Percentiles rank a stretch among this genome's conserved stretches.
Conservation (phyloP, 148 eudicot genomes). For the Tetragonia tetragonoides region DNA sequence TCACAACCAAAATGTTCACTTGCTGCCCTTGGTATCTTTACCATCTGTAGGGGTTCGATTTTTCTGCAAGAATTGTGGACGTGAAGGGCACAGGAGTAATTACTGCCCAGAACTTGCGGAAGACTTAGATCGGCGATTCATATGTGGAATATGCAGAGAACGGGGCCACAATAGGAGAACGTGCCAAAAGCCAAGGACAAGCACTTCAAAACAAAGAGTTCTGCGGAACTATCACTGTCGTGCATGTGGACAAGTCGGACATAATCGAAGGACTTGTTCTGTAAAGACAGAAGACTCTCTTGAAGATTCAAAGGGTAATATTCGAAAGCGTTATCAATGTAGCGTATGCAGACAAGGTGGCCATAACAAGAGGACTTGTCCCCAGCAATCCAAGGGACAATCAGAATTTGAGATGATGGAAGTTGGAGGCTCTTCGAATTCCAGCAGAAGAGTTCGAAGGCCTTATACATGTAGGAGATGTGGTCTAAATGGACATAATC, state of each 20-base stretch:
- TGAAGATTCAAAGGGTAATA: background rate
- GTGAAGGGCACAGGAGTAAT: conserved; percentile 78
- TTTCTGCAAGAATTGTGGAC: conserved; percentile 79
- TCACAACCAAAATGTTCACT: too few relatives aligned
- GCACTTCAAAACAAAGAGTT: conserved; percentile 22
- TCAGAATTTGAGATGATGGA: background rate
- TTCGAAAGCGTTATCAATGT: conserved; percentile 17
- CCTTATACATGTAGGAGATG: conserved; percentile 48
- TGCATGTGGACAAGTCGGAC: conserved; percentile 21
- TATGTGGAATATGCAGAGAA: conserved; percentile 65
- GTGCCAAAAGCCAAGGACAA: conserved; percentile 42
- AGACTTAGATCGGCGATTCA: conserved; percentile 42
- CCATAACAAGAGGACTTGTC: conserved; percentile 27
- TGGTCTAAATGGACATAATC: conserved; percentile 60
- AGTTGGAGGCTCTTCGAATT: background rate
- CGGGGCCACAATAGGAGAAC: conserved; percentile 81
- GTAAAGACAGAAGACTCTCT: background rate
- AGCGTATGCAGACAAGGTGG: conserved; percentile 24
- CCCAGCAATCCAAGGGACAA: background rate
- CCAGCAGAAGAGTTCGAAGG: conserved; percentile 11
- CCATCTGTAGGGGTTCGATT: conserved; percentile 55
- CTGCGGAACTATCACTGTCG: conserved; percentile 21
- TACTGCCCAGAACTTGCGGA: conserved; percentile 65
- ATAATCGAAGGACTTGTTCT: conserved; percentile 29
- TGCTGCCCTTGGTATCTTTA: background rate